Evolutionary conservation across 169 alveolate species (phyloP), one percentile per base, ranked within the genome.

Genomic region (Babesia bovis): DNA sequence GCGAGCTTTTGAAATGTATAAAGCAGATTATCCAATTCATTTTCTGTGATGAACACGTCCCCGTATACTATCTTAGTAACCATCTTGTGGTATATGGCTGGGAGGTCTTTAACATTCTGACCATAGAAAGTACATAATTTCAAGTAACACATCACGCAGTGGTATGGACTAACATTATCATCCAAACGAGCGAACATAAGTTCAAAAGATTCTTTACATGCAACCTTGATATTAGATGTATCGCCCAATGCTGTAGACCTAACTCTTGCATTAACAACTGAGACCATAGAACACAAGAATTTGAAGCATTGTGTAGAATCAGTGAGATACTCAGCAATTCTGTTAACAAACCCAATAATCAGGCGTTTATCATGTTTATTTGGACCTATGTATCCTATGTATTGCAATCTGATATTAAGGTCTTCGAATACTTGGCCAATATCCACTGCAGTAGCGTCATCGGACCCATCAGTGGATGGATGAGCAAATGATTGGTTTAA

Each of bases 121-220:
- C 77, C 81, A 32, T 67, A 78, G 26, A 73, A 73, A 9, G 75
- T 67, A 38, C 83, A 78, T n/a, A 78, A 60, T 41, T 71, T 67
- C 50, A 66, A 28, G 68, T 78, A 78, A 40, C 66, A 55, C 13
- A 50, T 58, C n/a, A 78, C 66, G 23, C 44, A 42, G 1, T 52
- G 71, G 21, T 35, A 49, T 15, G 68, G 47, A 41, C 50, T 69
- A 9, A 44, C 60, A 41, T 44, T 53, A 5, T 30, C 19, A 19
- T 78, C 61, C 75, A 78, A 21, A 21, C 60, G 51, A 0, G 35
- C 15, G 66, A 78, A 78, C 66, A 78, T 55, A 6, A 50, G 36
- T 38, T 69, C 77, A 26, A 42, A 78, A 9, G 63, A 9, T 17
- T 26, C 65, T 4, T 35, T 12, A 45, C 70, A 59, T 15, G 68